Evolutionary conservation across 2,329 filamentous ascomycete genomes (phyloP).

Genomic region (Cryphonectria carpinicola): DNA sequence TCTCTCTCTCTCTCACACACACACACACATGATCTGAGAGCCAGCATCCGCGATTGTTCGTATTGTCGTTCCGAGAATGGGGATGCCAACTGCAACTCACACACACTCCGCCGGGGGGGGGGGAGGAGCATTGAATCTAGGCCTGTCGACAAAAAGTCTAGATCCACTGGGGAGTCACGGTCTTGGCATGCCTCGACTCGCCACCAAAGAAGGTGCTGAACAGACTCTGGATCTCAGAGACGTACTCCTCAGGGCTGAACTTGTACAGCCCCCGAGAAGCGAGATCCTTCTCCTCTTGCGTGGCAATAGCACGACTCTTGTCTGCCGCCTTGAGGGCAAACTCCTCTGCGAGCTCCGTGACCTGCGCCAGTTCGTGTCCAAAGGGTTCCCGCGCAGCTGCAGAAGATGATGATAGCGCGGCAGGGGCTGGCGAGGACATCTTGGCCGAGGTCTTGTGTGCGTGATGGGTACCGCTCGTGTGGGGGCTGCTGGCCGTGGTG

Average conservation of each 20-base stretch:
- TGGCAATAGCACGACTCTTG: slow-evolving; percentile 58
- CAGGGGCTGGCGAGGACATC: slow-evolving; percentile 34
- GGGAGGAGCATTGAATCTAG: no score
- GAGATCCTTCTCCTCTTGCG: slow-evolving; percentile 76
- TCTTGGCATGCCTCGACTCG: slow-evolving; percentile 38
- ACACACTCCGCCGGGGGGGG: no score
- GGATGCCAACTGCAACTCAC: no score
- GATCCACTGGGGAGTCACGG: slow-evolving; percentile 53
- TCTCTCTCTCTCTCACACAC: background rate
- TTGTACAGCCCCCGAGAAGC: slow-evolving; percentile 70
- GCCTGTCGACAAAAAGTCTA: slow-evolving; percentile 34
- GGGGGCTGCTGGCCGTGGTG: slow-evolving; percentile 52
- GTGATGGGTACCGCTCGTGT: slow-evolving; percentile 37
- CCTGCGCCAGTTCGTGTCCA: slow-evolving; percentile 85
- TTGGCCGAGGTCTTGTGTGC: slow-evolving; percentile 35
- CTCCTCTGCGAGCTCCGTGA: slow-evolving; percentile 91
- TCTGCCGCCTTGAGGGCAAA: slow-evolving; percentile 63
- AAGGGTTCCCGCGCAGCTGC: slow-evolving; percentile 62
- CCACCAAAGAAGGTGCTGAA: slow-evolving; percentile 63
- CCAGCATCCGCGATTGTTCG: background rate
- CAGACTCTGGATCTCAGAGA: slow-evolving; percentile 75
- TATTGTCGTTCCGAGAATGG: background rate
- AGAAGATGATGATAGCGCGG: slow-evolving; percentile 27
- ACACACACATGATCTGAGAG: no score
- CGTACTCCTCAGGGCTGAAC: slow-evolving; percentile 81